Percentiles rank a stretch among this genome's conserved stretches.
Conservation (phyloP, 2,329 filamentous ascomycete genomes). For the Bipolaris zeicola region DNA sequence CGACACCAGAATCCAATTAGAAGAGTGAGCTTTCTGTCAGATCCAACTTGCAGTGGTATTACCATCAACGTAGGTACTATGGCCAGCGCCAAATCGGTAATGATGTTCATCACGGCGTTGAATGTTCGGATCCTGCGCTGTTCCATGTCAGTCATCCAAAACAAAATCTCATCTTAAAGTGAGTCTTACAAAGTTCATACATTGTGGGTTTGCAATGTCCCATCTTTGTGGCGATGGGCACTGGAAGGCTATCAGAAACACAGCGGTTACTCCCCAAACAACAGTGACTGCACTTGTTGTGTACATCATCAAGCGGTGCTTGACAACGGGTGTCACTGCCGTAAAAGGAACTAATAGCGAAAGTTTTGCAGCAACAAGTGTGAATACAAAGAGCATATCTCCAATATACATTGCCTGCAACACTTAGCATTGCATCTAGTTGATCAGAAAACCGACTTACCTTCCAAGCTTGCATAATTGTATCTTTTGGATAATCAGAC, state of each 20-base stretch:
- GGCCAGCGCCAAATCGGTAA: constrained; percentile 6
- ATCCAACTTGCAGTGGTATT: neutral
- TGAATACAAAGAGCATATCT: neutral
- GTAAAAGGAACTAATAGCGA: neutral
- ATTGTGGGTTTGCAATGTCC: constrained; percentile 3
- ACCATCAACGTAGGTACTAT: constrained; percentile 7
- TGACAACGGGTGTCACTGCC: neutral
- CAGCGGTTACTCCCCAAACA: constrained; percentile 3
- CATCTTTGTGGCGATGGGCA: constrained; percentile 1
- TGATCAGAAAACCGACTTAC: neutral
- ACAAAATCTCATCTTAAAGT: neutral
- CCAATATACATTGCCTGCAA: constrained; percentile 1
- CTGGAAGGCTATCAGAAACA: constrained; percentile 10
- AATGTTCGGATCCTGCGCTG: constrained; percentile 7
- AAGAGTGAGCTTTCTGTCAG: neutral
- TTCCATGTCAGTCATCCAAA: neutral
- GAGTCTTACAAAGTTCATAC: neutral
- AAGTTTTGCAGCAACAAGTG: constrained; percentile 4
- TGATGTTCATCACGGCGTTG: constrained; percentile 8
- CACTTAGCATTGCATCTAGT: neutral
- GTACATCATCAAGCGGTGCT: neutral
- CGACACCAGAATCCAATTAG: constrained; percentile 4
- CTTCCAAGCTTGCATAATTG: neutral
- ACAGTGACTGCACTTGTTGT: neutral
- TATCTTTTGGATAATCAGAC: neutral